Percentiles rank a stretch among this genome's conserved stretches.
These are phyloP conservation scores for Pseudogymnoascus sp. DNA, from an alignment of 2,329 filamentous ascomycete species.

Conservation along the genomic window DNA sequence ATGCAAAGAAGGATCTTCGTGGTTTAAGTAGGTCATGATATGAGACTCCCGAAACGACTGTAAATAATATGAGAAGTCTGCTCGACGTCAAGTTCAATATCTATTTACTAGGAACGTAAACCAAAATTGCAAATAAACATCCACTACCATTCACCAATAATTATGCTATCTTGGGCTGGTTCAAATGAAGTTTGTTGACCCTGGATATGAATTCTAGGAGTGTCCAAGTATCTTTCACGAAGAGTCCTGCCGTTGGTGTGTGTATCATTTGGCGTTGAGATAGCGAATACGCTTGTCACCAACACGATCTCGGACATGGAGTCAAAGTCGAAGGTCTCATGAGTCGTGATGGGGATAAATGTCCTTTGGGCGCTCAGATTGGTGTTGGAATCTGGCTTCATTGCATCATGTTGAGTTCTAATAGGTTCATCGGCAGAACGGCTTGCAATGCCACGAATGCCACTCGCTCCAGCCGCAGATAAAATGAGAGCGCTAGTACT, in stretches of 20 bases:
- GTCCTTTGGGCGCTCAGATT: slow-evolving; percentile 13
- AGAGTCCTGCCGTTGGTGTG: not conserved
- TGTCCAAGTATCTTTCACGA: not conserved
- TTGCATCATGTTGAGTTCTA: not conserved
- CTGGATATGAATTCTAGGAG: not conserved
- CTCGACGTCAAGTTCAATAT: not conserved
- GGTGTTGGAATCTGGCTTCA: slow-evolving; percentile 15
- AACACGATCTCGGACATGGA: slow-evolving; percentile 2
- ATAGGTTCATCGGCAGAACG: not conserved
- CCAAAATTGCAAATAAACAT: not conserved
- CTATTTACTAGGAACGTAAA: not conserved
- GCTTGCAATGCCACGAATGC: not conserved
- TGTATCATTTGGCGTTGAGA: not conserved
- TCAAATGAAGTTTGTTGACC: not conserved
- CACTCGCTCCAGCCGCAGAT: slow-evolving; percentile 7
- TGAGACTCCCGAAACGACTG: not conserved
- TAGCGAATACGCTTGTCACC: slow-evolving; percentile 9
- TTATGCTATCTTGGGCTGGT: not conserved
- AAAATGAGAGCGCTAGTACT: not conserved
- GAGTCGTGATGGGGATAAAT: slow-evolving; percentile 12
- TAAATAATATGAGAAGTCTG: not conserved
- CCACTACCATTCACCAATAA: not conserved
- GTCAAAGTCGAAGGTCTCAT: slow-evolving; percentile 3
- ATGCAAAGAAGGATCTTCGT: not conserved
- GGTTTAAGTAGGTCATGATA: not conserved